phyloP scores from a whole-genome alignment of 805 yeast species.

The Candida corydali region DNA sequence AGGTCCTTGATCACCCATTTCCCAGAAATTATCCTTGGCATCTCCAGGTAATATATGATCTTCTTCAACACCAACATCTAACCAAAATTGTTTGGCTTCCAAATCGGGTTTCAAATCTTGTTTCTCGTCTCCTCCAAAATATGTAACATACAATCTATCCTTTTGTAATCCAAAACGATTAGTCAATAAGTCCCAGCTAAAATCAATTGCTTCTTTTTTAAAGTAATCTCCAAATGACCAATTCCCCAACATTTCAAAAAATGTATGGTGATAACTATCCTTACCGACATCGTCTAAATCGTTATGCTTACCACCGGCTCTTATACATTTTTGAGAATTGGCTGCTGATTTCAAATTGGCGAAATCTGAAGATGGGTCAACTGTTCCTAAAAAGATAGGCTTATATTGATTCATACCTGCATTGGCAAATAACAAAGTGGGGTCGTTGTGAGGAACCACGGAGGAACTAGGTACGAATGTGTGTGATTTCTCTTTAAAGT shows the following conservation, averaged over 20 bases:
- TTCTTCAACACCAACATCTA: conserved; percentile 80
- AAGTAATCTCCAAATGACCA: conserved; percentile 99
- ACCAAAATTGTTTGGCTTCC: conserved; percentile 89
- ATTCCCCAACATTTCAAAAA: conserved; percentile 98
- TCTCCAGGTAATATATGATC: conserved; percentile 92
- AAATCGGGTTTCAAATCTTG: conserved; percentile 87
- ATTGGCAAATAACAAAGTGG: conserved; percentile 92
- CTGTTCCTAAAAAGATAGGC: conserved; percentile 95
- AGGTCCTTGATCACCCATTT: conserved; percentile 99
- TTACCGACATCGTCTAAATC: conserved; percentile 98
- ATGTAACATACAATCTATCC: conserved; percentile 87
- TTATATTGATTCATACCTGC: conserved; percentile 99
- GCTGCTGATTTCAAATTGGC: conserved; percentile 81
- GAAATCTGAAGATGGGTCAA: conserved; percentile 89
- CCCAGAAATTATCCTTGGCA: conserved; percentile 96
- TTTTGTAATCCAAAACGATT: conserved; percentile 73
- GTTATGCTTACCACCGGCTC: conserved; percentile 99
- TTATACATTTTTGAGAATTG: conserved; percentile 96
- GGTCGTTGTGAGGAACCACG: conserved; percentile 96
- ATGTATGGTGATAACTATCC: conserved; percentile 97
- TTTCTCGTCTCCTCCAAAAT: conserved; percentile 88
- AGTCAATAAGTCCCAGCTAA: conserved; percentile 90
- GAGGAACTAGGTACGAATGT: conserved; percentile 88
- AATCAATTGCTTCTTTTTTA: conserved; percentile 86
- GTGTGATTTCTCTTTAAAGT: conserved; percentile 65